Base-by-base conservation (phyloP, 345 rosid species). In the Reutealis trisperma region DNA sequence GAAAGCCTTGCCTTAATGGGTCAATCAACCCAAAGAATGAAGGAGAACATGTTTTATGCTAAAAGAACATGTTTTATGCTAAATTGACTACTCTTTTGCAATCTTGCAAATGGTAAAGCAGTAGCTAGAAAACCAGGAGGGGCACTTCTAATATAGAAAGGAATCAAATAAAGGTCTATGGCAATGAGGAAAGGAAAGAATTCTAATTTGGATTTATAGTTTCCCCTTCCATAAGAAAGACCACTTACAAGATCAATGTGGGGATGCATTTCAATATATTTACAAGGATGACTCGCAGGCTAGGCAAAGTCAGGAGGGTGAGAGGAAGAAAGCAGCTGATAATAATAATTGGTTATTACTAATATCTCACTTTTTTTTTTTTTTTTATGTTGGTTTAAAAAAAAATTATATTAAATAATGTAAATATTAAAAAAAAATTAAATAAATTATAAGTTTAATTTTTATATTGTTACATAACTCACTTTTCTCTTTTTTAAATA, bases 181-280 rank as follows among this genome's bases (percentile, higher is more conserved):
- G 80, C 59, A 37, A 6, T 37, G 6, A 37, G 41, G 79, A 80
- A 42, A 68, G 49, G 61, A 78, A 80, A 61, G 79, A 66, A 47
- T 9, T 47, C 51, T 47, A 10, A 47, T 47, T 47, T 47, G 51
- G 51, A 89, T 37, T 2, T 37, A 37, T 7, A 37, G 41, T 37
- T 0, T 37, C 41, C 41, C 37, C 37, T 34, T 34, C 5, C 5
- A 34, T 37, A 6, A 37, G 41, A 37, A 37, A 5, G 41, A 4
- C 41, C 41, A 37, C 4, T 5, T 37, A 94, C 75, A 92, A 91
- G 84, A 92, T 93, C 3, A 92, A 37, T 37, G 41, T 37, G 74
- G 97, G 91, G 86, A 90, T 94, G 97, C 97, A 90, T 34, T 41
- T 92, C 96, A 90, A 92, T 85, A 91, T 92, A 94, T 94, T 94